phyloP scores from a whole-genome alignment of 164 flowering plant genomes.

The Euptelea pleiosperma region DNA sequence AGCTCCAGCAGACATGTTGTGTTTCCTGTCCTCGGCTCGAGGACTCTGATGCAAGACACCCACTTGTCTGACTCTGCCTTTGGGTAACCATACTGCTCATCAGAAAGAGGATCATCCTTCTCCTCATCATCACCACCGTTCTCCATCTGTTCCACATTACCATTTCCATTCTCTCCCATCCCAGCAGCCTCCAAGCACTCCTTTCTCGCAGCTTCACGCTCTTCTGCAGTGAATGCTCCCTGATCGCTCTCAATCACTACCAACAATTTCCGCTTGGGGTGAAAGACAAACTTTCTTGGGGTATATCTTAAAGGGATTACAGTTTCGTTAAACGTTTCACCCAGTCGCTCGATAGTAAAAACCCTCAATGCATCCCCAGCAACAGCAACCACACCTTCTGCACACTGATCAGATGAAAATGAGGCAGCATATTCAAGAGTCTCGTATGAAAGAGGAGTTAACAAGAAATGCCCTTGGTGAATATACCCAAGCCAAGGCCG shows the following conservation, averaged over 20 bases:
- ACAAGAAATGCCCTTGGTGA: conserved; percentile 89
- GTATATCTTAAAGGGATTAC: conserved; percentile 91
- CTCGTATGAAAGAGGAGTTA: conserved; percentile 94
- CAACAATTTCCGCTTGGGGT: conserved; percentile 74
- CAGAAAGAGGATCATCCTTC: conserved; percentile 78
- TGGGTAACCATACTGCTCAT: conserved; percentile 99
- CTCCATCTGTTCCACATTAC: conserved; percentile 73
- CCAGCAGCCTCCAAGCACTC: conserved; percentile 88
- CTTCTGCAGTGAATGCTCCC: conserved; percentile 93
- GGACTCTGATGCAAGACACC: conserved; percentile 97
- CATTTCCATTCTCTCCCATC: conserved; percentile 78
- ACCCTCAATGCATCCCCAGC: conserved; percentile 93
- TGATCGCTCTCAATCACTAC: conserved; percentile 94
- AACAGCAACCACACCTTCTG: conserved; percentile 98
- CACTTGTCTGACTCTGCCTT: conserved; percentile 91
- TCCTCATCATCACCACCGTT: conserved; percentile 89
- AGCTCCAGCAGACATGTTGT: conserved; percentile 95
- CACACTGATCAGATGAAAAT: conserved; percentile 97
- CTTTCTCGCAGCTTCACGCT: conserved; percentile 90
- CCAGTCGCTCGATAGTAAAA: conserved; percentile 87
- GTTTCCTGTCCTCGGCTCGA: conserved; percentile 73
- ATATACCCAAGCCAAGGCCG: conserved; percentile 98
- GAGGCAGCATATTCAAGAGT: conserved; percentile 97
- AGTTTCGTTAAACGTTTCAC: conserved; percentile 98
- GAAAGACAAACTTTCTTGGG: conserved; percentile 93